phyloP scores from a whole-genome alignment of 495 filamentous ascomycete species.

The Aspergillus cristatus region DNA sequence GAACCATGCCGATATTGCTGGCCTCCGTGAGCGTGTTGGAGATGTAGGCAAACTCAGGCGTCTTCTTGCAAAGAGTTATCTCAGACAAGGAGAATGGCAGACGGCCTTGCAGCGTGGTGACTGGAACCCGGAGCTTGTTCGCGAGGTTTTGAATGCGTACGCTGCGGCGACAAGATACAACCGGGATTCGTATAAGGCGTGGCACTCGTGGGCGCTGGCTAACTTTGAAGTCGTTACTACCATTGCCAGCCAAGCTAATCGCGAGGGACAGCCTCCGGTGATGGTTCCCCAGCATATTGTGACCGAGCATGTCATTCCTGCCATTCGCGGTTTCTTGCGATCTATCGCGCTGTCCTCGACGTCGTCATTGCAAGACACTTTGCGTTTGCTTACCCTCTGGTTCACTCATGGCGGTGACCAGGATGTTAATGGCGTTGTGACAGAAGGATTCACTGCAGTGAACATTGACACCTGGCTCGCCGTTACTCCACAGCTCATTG shows the following conservation, averaged over 20 bases:
- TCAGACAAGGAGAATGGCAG: conserved; percentile 95
- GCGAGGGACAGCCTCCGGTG: conserved; percentile 36
- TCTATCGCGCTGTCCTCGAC: conserved; percentile 86
- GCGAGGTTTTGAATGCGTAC: conserved; percentile 71
- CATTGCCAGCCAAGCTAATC: conserved; percentile 52
- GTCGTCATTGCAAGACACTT: conserved; percentile 90
- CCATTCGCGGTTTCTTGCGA: conserved; percentile 88
- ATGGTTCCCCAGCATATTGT: conserved; percentile 55
- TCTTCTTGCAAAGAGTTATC: conserved; percentile 87
- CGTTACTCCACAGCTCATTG: conserved; percentile 95
- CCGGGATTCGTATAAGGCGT: conserved; percentile 92
- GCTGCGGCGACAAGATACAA: conserved; percentile 85
- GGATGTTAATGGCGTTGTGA: conserved; percentile 80
- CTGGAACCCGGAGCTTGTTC: conserved; percentile 66
- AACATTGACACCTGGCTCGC: conserved; percentile 97
- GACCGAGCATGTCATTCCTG: conserved; percentile 84
- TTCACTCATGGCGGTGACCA: conserved; percentile 83
- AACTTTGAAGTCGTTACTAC: conserved; percentile 97
- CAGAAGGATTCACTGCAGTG: conserved; percentile 80
- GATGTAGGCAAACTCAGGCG: conserved; percentile 46
- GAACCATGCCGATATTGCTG: conserved; percentile 27
- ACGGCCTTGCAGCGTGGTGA: conserved; percentile 71
- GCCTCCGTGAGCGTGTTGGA: conserved; percentile 30
- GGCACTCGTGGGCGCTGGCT: conserved; percentile 98
- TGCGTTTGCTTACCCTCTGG: conserved; percentile 89